Evolutionary conservation across 2,329 filamentous ascomycete genomes (phyloP), one percentile per base, ranked within the genome.

Genomic region (Neonectria magnoliae): DNA sequence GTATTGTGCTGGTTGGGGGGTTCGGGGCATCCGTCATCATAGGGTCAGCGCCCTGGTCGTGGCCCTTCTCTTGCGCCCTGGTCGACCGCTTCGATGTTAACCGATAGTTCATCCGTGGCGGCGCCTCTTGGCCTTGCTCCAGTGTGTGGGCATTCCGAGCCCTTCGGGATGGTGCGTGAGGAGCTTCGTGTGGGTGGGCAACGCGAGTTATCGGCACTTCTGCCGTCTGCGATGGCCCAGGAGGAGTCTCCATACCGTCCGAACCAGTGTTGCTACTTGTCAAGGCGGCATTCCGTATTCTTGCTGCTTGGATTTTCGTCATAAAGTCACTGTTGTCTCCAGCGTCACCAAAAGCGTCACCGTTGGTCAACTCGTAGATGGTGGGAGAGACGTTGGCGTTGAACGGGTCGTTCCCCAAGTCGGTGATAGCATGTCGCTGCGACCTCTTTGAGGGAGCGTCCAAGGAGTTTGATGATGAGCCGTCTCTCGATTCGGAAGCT

Each of bases 191-290:
- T 9, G 67, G 53, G 36, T 75, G 70, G 2, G 53, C 60, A 18
- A 65, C 62, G 22, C 76, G 77, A 42, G 74, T 62, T 11, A 68
- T 62, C 14, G 66, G 53, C 5, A 60, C 68, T 45, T 77, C 73
- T 25, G 69, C 47, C 16, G 36, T 16, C 36, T 38, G 36, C 36
- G 72, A 50, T 11, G 75, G 72, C 4, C 68, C 75, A 2, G 76
- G 74, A 3, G 91, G 90, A 3, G 90, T 92, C 71, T 93, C 90
- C 76, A 88, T 81, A 8, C 83, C 83, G 54, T 92, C 90, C 4
- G 82, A 76, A n/a, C 81, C 77, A 44, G 78, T 69, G 25, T 79
- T 77, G 44, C 71, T 76, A 50, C 76, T 81, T 45, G 75, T 76
- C 29, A 78, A 78, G 7, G 77, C 72, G 5, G 80, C 80, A 57